A percentile compares a stretch with the other conserved stretches of the same genome.
Conservation (phyloP, 2,329 filamentous ascomycete genomes). For the Calonectria multiphialidica region DNA sequence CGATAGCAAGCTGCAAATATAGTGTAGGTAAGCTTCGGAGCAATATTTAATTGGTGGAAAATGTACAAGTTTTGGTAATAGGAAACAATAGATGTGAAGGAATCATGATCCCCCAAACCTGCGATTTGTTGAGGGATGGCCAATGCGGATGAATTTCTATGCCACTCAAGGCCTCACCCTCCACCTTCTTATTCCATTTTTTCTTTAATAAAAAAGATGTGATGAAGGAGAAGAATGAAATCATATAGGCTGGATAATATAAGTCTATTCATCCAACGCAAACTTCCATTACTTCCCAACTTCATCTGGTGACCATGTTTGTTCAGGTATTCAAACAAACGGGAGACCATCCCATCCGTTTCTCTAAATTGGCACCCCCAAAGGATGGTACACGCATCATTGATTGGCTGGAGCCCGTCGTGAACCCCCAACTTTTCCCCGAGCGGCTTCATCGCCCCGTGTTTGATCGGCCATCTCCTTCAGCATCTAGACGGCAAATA, state of each 20-base stretch:
- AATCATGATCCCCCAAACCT: background rate
- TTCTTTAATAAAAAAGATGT: too few species aligned
- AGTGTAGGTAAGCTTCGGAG: too few species aligned
- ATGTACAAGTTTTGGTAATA: background rate
- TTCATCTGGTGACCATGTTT: too few species aligned
- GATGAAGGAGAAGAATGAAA: too few species aligned
- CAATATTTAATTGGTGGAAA: background rate
- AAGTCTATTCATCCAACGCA: too few species aligned
- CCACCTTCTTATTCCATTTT: too few species aligned
- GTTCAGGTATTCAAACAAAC: background rate
- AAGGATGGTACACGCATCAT: background rate
- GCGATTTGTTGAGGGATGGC: background rate
- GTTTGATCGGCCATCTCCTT: constrained; percentile 8
- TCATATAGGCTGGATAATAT: too few species aligned
- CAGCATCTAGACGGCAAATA: background rate
- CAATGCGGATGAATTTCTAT: too few species aligned
- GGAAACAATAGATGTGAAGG: background rate
- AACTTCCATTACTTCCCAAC: too few species aligned
- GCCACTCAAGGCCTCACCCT: too few species aligned
- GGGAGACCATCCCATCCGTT: background rate
- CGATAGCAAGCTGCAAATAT: too few species aligned
- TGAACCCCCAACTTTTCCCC: constrained; percentile 10
- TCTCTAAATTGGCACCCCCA: background rate
- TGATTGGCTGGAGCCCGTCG: too few species aligned
- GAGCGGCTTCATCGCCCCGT: background rate